Base-by-base conservation (phyloP, 2,329 filamentous ascomycete genomes). In the Hymenoscyphus occultus region DNA sequence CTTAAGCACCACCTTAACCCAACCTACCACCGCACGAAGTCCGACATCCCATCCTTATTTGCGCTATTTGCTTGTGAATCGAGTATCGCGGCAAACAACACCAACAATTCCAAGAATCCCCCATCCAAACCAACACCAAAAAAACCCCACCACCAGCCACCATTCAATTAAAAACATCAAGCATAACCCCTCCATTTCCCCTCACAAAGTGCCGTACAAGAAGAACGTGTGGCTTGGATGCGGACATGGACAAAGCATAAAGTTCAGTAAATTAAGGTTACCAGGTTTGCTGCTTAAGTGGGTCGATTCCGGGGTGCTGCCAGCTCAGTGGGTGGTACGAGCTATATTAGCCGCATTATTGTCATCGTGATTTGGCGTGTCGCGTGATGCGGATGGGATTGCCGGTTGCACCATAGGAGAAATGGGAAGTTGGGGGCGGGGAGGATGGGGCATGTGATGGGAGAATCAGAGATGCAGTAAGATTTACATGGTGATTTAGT, bases 301-400 rank as follows among this genome's bases (percentile, higher is more conserved):
- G 48, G 48, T 28, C 48, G 19, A 12, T 19, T 28, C n/a, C 40
- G 40, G 16, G n/a, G 7, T 22, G 10, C 22, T 51, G 45, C 45
- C 45, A 51, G 12, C 45, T 51, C n/a, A 51, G 45, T 28, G 28
- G 28, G 35, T 35, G 35, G 35, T 35, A 35, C 35, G 35, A 35
- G 22, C 48, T 28, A 54, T 54, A 54, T 54, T 28, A 54, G 48
- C n/a, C 48, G 48, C 19, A 22, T 54, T 54, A 54, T 22, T 54
- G 19, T 13, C 35, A 28, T 54, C 48, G 48, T 54, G 48, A 54
- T 54, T 19, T 22, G 48, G 22, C 10, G 22, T 54, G 22, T 54
- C n/a, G 45, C 45, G 45, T 51, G n/a, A 51, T 12, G 45, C 10
- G 12, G 45, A 9, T 19, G n/a, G n/a, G 10, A 19, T 19, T 22